Percentiles rank a stretch among this genome's conserved stretches.
These are phyloP conservation scores for Pseudocercospora eumusae DNA, from an alignment of 2,329 filamentous ascomycete genomes.

Conservation along the genomic window DNA sequence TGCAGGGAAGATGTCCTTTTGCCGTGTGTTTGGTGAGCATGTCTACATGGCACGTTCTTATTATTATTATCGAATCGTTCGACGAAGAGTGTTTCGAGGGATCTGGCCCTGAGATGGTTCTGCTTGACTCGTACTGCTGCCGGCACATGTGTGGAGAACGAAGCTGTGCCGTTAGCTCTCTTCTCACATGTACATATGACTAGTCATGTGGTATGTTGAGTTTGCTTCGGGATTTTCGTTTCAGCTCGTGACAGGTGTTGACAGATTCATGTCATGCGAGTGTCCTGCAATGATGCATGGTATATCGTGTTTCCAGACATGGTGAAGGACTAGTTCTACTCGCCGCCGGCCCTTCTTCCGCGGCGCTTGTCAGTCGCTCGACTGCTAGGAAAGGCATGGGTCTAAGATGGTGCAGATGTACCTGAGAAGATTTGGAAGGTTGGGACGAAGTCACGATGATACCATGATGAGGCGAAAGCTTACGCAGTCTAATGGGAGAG, in stretches of 20 bases:
- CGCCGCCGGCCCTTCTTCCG: constrained; percentile 1
- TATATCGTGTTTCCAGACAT: not conserved
- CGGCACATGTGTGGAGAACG: not conserved
- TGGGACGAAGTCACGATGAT: not conserved
- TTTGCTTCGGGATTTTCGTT: not conserved
- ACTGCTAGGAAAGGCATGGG: not conserved
- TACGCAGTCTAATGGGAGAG: not conserved
- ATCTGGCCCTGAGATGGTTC: constrained; percentile 6
- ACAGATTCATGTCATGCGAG: not conserved
- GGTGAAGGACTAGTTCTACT: not conserved
- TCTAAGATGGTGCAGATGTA: not conserved
- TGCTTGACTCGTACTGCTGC: constrained; percentile 4
- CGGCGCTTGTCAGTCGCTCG: not conserved
- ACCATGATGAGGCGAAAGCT: constrained; percentile 5
- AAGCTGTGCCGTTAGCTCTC: not conserved
- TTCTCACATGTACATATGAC: not conserved
- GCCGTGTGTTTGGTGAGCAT: not conserved
- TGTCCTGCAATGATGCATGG: constrained; percentile 6
- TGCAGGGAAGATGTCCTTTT: not conserved
- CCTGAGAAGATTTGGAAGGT: not conserved
- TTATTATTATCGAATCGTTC: not conserved
- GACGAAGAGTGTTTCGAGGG: not conserved
- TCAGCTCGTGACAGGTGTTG: constrained; percentile 6
- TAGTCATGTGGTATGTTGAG: not conserved
- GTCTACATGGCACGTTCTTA: not conserved